A percentile compares a stretch with the other conserved stretches of the same genome.
phyloP scores from a whole-genome alignment of 1,139 yeast species.

The Kodamaea fungicola region DNA sequence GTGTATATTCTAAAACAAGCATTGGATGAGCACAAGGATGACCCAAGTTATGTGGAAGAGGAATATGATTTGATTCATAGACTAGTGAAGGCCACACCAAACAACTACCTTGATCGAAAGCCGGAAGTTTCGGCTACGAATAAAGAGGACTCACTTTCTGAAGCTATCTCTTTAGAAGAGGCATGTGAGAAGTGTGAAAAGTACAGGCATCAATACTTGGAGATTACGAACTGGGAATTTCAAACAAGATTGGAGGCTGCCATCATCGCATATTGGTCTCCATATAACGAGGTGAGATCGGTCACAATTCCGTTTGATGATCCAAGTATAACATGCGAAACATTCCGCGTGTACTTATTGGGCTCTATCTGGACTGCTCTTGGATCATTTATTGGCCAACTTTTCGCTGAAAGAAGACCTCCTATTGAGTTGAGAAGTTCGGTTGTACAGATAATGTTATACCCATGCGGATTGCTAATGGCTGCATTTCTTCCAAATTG shows the following conservation, averaged over 20 bases:
- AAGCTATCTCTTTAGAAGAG: too few species aligned
- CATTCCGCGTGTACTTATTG: slow-evolving; percentile 51
- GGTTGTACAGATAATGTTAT: slow-evolving; percentile 54
- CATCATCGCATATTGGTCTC: slow-evolving; percentile 49
- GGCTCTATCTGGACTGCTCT: slow-evolving; percentile 54
- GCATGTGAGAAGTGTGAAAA: too few species aligned
- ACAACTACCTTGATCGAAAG: too few species aligned
- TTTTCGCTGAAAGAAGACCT: slow-evolving; percentile 56
- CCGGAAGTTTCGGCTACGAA: too few species aligned
- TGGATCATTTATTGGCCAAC: slow-evolving; percentile 55
- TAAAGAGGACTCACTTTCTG: too few species aligned
- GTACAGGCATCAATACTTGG: background rate
- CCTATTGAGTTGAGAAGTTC: slow-evolving; percentile 41
- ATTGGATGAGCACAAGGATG: slow-evolving; percentile 18
- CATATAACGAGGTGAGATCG: slow-evolving; percentile 63
- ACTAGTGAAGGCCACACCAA: slow-evolving; percentile 7
- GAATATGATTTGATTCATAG: slow-evolving; percentile 12
- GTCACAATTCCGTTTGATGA: slow-evolving; percentile 53
- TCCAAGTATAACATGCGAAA: slow-evolving; percentile 46
- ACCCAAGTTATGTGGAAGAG: slow-evolving; percentile 20
- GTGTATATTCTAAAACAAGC: slow-evolving; percentile 15
- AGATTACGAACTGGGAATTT: slow-evolving; percentile 10
- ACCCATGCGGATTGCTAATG: slow-evolving; percentile 49
- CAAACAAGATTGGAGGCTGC: slow-evolving; percentile 15
- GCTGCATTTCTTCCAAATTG: slow-evolving; percentile 20